Evolutionary conservation across 345 rosid species (phyloP).

Genomic region (Camelina neglecta): DNA sequence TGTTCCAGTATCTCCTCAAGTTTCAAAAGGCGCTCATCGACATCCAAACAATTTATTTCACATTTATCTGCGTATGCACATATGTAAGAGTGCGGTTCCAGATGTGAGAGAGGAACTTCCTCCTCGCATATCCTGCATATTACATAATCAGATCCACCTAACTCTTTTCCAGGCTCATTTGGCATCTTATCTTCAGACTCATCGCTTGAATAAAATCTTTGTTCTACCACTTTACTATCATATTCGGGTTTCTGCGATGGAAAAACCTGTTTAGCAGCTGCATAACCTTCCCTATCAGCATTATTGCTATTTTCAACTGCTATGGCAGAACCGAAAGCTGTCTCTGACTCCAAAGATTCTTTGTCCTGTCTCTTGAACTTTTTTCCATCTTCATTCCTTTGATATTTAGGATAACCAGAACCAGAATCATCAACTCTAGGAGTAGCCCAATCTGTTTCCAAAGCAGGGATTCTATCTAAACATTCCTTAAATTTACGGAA

Average conservation of each 20-base stretch:
- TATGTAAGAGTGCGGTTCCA: conserved; percentile 84
- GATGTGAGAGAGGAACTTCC: conserved; percentile 65
- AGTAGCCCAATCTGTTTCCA: conserved; percentile 66
- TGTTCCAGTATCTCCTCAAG: conserved; percentile 79
- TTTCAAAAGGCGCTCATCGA: conserved; percentile 72
- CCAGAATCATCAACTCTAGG: conserved; percentile 51
- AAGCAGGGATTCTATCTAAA: conserved; percentile 74
- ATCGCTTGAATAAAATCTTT: conserved; percentile 43
- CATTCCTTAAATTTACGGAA: conserved; percentile 71
- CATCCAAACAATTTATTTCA: conserved; percentile 67
- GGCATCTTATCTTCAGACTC: conserved; percentile 39
- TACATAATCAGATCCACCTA: conserved; percentile 54
- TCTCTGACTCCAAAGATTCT: conserved; percentile 47
- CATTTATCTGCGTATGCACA: conserved; percentile 92
- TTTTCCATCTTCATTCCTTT: conserved; percentile 43
- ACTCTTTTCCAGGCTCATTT: conserved; percentile 37
- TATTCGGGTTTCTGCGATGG: conserved; percentile 40
- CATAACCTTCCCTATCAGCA: conserved; percentile 45
- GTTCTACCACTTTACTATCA: conserved; percentile 44
- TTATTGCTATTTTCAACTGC: conserved; percentile 43
- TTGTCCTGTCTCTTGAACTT: conserved; percentile 37
- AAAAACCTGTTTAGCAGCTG: conserved; percentile 44
- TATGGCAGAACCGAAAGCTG: conserved; percentile 30
- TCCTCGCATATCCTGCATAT: conserved; percentile 87
- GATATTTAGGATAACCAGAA: conserved; percentile 42